Base-by-base conservation (phyloP, 1,139 yeast genomes). In the Candida glucosophila region DNA sequence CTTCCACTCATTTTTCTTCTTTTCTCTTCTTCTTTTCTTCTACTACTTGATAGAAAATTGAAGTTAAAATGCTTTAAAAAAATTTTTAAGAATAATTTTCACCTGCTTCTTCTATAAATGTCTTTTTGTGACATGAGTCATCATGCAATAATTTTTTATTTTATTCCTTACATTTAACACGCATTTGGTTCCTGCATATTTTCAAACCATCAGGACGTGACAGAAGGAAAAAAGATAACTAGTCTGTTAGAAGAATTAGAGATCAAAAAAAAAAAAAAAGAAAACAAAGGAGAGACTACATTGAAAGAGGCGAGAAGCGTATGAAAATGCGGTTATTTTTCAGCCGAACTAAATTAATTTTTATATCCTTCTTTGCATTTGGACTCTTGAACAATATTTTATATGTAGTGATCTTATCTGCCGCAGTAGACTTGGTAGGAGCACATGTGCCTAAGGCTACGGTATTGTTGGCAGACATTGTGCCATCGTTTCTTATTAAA, bases 401-500 rank as follows among this genome's bases (percentile, higher is more conserved):
- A 2, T 90, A 88, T 54, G 97, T 88, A 25, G 90, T 90, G 16
- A 86, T 88, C 22, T 59, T 90, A 12, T 77, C 94, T 0, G 95
- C 97, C 0, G 97, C 97, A 3, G 73, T 82, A 20, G 97, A 90
- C 45, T 58, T 90, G 12, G 96, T 88, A 1, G 95, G 96, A 0
- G 70, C 83, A 1, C 43, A 65, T 11, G 70, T 82, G 0, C 97
- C 97, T 9, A 88, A 90, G 49, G 90, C 94, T 0, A 59, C 78
- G 5, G 95, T 90, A 4, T 56, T 90, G 9, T 54, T 90, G 30
- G 92, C 95, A 0, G 95, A 90, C 47, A 83, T 90, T 18, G 37
- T 82, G 18, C 97, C 98, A 0, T 73, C 95, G 2, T 78, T 88
- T 39, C 17, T 68, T 2, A 55, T 85, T 37, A 90, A 90, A 47